phyloP scores from a whole-genome alignment of 2,329 filamentous ascomycete species.

The Cladosporium oxysporum region DNA sequence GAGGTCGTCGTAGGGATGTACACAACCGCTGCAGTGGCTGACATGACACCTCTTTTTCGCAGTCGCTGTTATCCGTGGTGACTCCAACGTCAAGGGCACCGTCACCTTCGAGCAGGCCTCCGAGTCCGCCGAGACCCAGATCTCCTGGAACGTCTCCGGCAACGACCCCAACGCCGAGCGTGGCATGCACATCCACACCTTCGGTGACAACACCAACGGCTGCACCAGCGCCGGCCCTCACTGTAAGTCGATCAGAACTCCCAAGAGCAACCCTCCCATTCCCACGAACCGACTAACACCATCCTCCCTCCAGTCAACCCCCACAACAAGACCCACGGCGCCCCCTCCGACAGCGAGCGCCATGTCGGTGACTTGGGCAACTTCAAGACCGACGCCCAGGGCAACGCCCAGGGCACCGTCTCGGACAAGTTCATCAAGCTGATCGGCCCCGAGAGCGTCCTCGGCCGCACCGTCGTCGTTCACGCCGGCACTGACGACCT shows the following conservation, averaged over 20 bases:
- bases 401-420: constrained; percentile 80
- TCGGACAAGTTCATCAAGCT: constrained; percentile 87
- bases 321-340: constrained; percentile 86
- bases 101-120: constrained; percentile 91
- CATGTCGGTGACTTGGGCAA: constrained; percentile 98
- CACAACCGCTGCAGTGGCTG: constrained; percentile 8
- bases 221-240: constrained; percentile 98
- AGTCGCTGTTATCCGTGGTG: constrained; percentile 98
- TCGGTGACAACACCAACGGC: constrained; percentile 99
- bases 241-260: constrained; percentile 62
- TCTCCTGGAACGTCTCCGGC: constrained; percentile 90
- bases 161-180: constrained; percentile 94
- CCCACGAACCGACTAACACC: constrained; percentile 13
- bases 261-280: not conserved
- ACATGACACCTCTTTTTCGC: constrained; percentile 29
- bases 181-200: constrained; percentile 98
- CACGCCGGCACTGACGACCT: constrained; percentile 97
- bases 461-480: constrained; percentile 93
- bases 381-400: constrained; percentile 91
- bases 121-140: constrained; percentile 78
- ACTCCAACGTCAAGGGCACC: constrained; percentile 91
- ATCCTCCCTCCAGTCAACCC: constrained; percentile 77
- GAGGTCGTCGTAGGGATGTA: not conserved
- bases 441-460: constrained; percentile 91
- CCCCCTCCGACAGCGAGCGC: constrained; percentile 76